Percentiles rank a stretch among this genome's conserved stretches.
Evolutionary conservation across 305 asterid genomes (phyloP).

Genomic region (Lippia alba): DNA sequence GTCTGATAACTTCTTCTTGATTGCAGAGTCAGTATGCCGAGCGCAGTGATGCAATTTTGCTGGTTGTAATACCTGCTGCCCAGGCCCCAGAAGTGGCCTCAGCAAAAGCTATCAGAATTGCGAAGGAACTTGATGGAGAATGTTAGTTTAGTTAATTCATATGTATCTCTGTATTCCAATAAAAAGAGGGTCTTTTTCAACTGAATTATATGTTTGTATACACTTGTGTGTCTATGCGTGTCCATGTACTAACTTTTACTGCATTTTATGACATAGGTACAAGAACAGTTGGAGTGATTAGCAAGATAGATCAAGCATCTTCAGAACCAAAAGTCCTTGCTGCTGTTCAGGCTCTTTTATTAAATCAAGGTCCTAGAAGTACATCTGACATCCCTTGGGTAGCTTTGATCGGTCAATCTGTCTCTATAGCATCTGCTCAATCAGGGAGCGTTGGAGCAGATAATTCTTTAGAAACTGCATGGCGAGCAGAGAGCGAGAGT

Average conservation of each 20-base stretch:
- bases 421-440: slow-evolving; percentile 93
- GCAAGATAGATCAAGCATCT: slow-evolving; percentile 96
- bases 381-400: slow-evolving; percentile 98
- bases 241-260: slow-evolving; percentile 25
- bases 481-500: slow-evolving; percentile 98
- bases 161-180: slow-evolving; percentile 28
- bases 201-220: slow-evolving; percentile 29
- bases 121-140: slow-evolving; percentile 97
- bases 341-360: slow-evolving; percentile 96
- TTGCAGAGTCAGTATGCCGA: slow-evolving; percentile 86
- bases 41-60: slow-evolving; percentile 90
- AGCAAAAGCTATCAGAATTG: slow-evolving; percentile 90
- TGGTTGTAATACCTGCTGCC: slow-evolving; percentile 89
- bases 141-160: slow-evolving; percentile 54
- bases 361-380: slow-evolving; percentile 94
- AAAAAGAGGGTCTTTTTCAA: slow-evolving; percentile 8
- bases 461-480: slow-evolving; percentile 95
- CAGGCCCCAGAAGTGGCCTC: slow-evolving; percentile 98
- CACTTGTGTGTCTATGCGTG: slow-evolving; percentile 16
- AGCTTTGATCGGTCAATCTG: slow-evolving; percentile 98
- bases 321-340: slow-evolving; percentile 93
- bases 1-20: slow-evolving; percentile 33
- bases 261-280: slow-evolving; percentile 60
- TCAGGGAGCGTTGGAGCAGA: slow-evolving; percentile 87
- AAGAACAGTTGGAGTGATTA: slow-evolving; percentile 96